Evolutionary conservation across 352 stramenopile genomes (phyloP).

Genomic region (Globisporangium recalcitrans): DNA sequence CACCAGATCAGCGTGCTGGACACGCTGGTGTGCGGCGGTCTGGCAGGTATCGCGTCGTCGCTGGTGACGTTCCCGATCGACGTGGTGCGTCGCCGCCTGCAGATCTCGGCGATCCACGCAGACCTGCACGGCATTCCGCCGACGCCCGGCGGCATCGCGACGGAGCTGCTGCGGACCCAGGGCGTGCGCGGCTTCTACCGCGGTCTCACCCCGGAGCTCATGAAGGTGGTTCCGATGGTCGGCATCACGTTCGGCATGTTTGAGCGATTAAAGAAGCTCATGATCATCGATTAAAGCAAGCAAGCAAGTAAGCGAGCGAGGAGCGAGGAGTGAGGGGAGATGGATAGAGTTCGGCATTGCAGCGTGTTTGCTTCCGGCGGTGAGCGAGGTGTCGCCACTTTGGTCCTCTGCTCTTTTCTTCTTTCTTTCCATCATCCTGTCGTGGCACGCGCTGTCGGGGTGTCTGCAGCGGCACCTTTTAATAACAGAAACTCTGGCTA

Average conservation of each 20-base stretch:
- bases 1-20: constrained; percentile 60
- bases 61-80: constrained; percentile 95
- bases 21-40: constrained; percentile 88
- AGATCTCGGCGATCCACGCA: constrained; percentile 91
- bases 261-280: constrained; percentile 90
- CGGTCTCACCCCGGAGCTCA: constrained; percentile 90
- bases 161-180: constrained; percentile 63
- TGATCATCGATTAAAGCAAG: constrained; percentile 65
- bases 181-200: constrained; percentile 83
- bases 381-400: not conserved
- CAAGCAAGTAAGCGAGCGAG: not conserved
- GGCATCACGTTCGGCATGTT: constrained; percentile 95
- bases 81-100: constrained; percentile 90
- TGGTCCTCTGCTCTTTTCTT: not conserved
- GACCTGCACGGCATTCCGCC: constrained; percentile 57
- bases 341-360: not conserved
- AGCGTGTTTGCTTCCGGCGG: constrained; percentile 3
- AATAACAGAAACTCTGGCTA: constrained; percentile 6
- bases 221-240: constrained; percentile 97
- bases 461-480: not conserved
- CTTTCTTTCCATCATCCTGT: not conserved
- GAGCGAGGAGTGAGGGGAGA: too few relatives aligned
- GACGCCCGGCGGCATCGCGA: constrained; percentile 68
- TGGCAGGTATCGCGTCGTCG: constrained; percentile 89
- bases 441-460: not conserved